phyloP scores from a whole-genome alignment of 1,284 basidiomycete genomes.

The Cutaneotrichosporon cavernicola region DNA sequence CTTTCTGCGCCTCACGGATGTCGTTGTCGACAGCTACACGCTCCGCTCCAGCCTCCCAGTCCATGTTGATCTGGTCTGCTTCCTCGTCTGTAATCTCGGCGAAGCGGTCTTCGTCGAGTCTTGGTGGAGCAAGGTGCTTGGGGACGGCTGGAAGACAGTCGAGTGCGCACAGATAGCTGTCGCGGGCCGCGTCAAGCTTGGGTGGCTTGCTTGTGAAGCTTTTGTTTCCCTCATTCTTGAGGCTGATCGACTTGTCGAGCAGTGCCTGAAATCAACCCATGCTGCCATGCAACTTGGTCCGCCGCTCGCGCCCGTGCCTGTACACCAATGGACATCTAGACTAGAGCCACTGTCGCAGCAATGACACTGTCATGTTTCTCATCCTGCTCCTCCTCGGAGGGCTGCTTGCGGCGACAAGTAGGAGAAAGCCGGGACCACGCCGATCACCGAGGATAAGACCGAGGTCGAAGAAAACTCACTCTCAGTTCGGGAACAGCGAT shows the following conservation, averaged over 20 bases:
- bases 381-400: no score
- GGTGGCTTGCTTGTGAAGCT: constrained; percentile 37
- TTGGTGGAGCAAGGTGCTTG: constrained; percentile 13
- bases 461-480: neutral
- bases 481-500: constrained; percentile 7
- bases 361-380: no score
- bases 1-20: constrained; percentile 39
- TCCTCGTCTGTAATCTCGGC: constrained; percentile 44
- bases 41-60: constrained; percentile 20
- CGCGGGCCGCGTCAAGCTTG: constrained; percentile 31
- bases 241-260: constrained; percentile 29
- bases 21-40: constrained; percentile 33
- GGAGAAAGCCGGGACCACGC: no score
- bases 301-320: neutral
- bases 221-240: constrained; percentile 43
- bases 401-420: no score
- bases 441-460: neutral
- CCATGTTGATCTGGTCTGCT: constrained; percentile 35
- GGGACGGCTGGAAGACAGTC: constrained; percentile 30
- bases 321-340: neutral
- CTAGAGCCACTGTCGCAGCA: neutral
- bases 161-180: constrained; percentile 39
- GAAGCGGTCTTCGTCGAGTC: constrained; percentile 14
- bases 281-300: neutral
- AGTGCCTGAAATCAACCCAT: constrained; percentile 24